Evolutionary conservation across 78 protist species (phyloP).

Genomic region (Dictyostelium intermedium): DNA sequence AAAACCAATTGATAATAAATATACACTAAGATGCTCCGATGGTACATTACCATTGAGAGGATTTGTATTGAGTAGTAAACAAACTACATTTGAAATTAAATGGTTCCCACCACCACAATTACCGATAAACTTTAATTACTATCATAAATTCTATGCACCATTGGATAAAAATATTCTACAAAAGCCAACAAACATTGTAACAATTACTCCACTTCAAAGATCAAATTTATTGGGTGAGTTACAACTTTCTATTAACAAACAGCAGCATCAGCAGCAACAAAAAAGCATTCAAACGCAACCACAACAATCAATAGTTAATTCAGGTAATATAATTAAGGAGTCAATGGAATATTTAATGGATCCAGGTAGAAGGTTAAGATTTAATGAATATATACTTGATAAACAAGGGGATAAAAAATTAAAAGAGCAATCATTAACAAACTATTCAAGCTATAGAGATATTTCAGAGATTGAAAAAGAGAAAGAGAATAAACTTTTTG

Average conservation of each 20-base stretch:
- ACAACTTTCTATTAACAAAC: neutral
- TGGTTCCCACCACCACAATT: constrained; percentile 54
- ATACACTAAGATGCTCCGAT: constrained; percentile 19
- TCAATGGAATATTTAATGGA: constrained; percentile 27
- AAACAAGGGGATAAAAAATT: neutral
- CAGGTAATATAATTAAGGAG: neutral
- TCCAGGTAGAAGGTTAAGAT: constrained; percentile 15
- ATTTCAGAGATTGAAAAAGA: neutral
- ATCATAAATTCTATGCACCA: constrained; percentile 10
- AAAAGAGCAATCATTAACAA: neutral
- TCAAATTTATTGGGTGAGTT: constrained; percentile 25
- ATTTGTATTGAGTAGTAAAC: constrained; percentile 6
- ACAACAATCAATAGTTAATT: neutral
- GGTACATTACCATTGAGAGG: constrained; percentile 49
- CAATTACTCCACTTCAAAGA: constrained; percentile 35
- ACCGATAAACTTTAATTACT: neutral
- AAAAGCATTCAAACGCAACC: neutral
- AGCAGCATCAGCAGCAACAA: constrained; percentile 6
- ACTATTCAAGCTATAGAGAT: neutral
- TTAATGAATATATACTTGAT: constrained; percentile 1
- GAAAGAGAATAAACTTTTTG: neutral
- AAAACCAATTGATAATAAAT: constrained; percentile 30
- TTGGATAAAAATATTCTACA: neutral
- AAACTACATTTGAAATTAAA: constrained; percentile 14
- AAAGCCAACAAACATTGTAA: neutral